Conservation (phyloP, 2,329 filamentous ascomycete species). For the Neofusicoccum sp. region DNA sequence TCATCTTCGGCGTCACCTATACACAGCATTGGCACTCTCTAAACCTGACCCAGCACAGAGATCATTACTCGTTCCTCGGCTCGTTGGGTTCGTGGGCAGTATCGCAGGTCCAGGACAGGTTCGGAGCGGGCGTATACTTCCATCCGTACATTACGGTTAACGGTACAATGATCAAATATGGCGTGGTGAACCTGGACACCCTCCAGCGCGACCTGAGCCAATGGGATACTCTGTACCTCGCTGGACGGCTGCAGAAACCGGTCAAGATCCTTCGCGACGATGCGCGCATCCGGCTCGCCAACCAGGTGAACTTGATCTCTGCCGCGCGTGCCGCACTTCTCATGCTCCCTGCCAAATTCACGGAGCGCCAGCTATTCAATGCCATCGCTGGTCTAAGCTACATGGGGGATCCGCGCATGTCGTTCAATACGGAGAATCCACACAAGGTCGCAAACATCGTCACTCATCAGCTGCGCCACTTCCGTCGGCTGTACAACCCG, state of each 20-base stretch:
- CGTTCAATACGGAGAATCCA: constrained; percentile 69
- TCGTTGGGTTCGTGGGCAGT: constrained; percentile 83
- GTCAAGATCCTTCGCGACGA: constrained; percentile 97
- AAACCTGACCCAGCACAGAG: constrained; percentile 83
- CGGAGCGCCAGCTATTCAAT: constrained; percentile 83
- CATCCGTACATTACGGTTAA: constrained; percentile 95
- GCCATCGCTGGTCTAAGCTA: constrained; percentile 94
- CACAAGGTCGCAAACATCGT: constrained; percentile 95
- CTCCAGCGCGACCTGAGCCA: constrained; percentile 82
- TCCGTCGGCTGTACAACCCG: constrained; percentile 87
- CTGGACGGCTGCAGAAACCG: constrained; percentile 92
- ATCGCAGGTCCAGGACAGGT: constrained; percentile 80
- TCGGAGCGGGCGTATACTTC: constrained; percentile 95
- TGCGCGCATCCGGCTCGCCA: constrained; percentile 85
- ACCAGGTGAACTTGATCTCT: constrained; percentile 93
- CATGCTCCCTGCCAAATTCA: constrained; percentile 80
- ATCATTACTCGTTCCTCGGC: constrained; percentile 89
- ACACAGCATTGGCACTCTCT: constrained; percentile 96
- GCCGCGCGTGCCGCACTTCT: constrained; percentile 88
- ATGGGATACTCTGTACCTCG: constrained; percentile 96
- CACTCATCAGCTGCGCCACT: constrained; percentile 85
- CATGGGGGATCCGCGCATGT: constrained; percentile 94
- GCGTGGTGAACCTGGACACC: constrained; percentile 91
- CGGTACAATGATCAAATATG: constrained; percentile 96
- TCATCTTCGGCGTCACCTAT: constrained; percentile 94